phyloP scores from a whole-genome alignment of 495 filamentous ascomycete species.

The Parachaetomium inaequale region DNA sequence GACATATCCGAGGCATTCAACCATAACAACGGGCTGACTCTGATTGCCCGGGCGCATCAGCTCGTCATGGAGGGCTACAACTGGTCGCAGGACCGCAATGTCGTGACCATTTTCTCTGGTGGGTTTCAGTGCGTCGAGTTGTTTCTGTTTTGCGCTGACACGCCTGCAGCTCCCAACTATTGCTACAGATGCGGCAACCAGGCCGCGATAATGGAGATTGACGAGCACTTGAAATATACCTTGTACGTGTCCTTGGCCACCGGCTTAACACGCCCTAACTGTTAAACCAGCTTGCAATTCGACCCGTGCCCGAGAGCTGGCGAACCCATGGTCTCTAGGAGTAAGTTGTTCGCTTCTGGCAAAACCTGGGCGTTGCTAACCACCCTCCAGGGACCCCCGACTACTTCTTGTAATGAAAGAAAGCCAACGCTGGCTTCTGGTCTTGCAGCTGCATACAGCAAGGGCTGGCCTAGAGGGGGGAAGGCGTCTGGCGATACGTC shows the following conservation, averaged over 20 bases:
- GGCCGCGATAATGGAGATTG: constrained; percentile 99
- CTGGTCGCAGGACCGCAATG: constrained; percentile 95
- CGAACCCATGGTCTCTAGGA: constrained; percentile 97
- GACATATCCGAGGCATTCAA: constrained; percentile 99
- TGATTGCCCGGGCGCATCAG: constrained; percentile 92
- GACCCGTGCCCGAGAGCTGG: constrained; percentile 96
- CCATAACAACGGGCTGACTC: constrained; percentile 96
- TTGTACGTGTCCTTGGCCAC: constrained; percentile 65
- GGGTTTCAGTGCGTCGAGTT: constrained; percentile 26
- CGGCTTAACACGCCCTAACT: constrained; percentile 9
- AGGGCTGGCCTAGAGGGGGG: constrained; percentile 1
- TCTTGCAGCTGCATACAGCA: constrained; percentile 7
- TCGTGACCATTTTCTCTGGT: constrained; percentile 99
- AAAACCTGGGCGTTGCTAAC: background rate
- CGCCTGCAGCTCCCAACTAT: constrained; percentile 78
- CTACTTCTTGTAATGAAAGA: constrained; percentile 28
- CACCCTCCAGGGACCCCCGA: constrained; percentile 22
- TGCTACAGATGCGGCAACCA: constrained; percentile 98
- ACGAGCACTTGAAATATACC: constrained; percentile 98
- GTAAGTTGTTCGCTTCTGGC: constrained; percentile 37
- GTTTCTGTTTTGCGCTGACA: constrained; percentile 17
- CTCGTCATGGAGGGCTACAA: constrained; percentile 98
- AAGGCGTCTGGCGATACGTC: constrained; percentile 6
- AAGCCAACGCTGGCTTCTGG: constrained; percentile 12
- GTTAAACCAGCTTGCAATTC: constrained; percentile 80